Base-by-base conservation (phyloP, 2,329 filamentous ascomycete genomes). In the Microsporum canis region DNA sequence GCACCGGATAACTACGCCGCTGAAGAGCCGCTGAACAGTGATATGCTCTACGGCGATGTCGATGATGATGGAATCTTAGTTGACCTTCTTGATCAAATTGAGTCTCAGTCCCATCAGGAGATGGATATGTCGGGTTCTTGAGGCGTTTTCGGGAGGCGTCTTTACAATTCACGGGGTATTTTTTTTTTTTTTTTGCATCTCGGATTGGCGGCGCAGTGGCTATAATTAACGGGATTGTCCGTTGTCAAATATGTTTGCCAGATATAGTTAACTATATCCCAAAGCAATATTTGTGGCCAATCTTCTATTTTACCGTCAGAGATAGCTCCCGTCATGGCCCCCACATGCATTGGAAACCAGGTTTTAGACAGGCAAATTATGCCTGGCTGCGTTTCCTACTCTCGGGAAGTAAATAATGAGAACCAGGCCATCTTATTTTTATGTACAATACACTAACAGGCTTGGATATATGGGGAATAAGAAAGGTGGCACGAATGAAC, bases 61-160 rank as follows among this genome's bases (percentile, higher is more conserved):
- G 82, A 84, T 64, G 85, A 84, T 66, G 82, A 85, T 66, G 74
- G 75, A 64, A 74, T 85, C 5, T 85, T 96, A 70, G 82, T 83
- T 76, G 84, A 89, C 65, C 70, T 88, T 41, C 72, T 84, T 58
- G 77, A 80, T n/a, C 73, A 79, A 63, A 75, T 79, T 3, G 62
- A 67, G 39, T 39, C 45, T 12, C 17, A 62, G 17, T 43, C 65
- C 31, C 63, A 66, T 55, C 70, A 72, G 61, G 71, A 72, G 61
- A 75, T 76, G 72, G 74, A 76, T 63, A 73, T 73, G 69, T 75
- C 73, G n/a, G 55, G 63, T 45, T 62, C 65, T 17, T 58, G 57
- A 27, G 12, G 4, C 47, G 5, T 34, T 56, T 39, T 31, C 27
- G 10, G n/a, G 14, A 49, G 27, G 29, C 36, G 17, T 41, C 17